Evolutionary conservation across 495 filamentous ascomycete genomes (phyloP).

Genomic region (Xylaria grammica): DNA sequence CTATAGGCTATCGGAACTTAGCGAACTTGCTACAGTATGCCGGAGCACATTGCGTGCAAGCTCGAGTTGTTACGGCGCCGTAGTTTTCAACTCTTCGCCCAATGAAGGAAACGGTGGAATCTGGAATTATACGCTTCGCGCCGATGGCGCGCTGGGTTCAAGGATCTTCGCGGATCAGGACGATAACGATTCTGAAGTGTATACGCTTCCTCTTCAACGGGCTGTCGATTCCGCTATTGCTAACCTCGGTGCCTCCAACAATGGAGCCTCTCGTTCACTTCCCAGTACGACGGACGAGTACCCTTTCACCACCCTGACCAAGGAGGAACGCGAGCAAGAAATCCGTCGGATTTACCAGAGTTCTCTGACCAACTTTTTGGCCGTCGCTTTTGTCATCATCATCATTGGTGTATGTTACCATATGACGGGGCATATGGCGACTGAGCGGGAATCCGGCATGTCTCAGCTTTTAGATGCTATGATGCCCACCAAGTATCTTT

Average conservation of each 20-base stretch:
- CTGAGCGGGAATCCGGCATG: conserved; percentile 79
- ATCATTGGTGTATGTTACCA: conserved; percentile 77
- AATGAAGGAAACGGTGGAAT: conserved; percentile 63
- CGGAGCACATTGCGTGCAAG: conserved; percentile 71
- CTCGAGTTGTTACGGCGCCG: conserved; percentile 75
- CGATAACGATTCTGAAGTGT: conserved; percentile 73
- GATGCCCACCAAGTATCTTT: conserved; percentile 69
- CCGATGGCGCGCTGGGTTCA: conserved; percentile 64
- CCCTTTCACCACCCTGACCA: conserved; percentile 70
- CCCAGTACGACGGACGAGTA: conserved; percentile 65
- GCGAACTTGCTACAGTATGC: conserved; percentile 65
- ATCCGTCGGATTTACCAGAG: conserved; percentile 72
- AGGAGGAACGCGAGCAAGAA: conserved; percentile 63
- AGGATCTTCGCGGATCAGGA: conserved; percentile 63
- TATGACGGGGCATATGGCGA: conserved; percentile 74
- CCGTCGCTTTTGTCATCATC: conserved; percentile 69
- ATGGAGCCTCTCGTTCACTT: conserved; percentile 33
- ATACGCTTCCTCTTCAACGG: conserved; percentile 76
- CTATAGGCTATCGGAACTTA: conserved; percentile 53
- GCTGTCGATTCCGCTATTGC: conserved; percentile 77
- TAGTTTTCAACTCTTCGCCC: conserved; percentile 75
- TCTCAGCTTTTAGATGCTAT: conserved; percentile 81
- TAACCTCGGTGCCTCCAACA: conserved; percentile 40
- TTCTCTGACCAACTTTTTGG: conserved; percentile 69
- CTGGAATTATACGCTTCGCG: conserved; percentile 88